Evolutionary conservation across 805 yeast genomes (phyloP).

Genomic region (Hanseniaspora guilliermondii): DNA sequence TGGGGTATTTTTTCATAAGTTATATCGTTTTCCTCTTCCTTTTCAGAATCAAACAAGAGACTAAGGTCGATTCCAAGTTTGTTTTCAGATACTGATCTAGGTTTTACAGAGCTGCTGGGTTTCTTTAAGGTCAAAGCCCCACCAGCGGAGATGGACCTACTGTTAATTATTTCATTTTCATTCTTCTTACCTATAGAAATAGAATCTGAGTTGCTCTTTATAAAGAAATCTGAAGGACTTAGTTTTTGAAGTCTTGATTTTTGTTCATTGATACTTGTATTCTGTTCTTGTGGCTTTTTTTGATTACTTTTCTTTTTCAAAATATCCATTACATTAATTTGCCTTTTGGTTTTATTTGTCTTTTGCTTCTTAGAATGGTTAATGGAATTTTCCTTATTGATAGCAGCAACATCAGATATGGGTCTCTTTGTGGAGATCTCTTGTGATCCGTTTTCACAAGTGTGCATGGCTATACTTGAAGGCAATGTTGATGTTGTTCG

Average conservation of each 20-base stretch:
- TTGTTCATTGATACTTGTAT: neutral
- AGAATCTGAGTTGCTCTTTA: neutral
- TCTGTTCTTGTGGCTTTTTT: neutral
- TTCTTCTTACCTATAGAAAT: neutral
- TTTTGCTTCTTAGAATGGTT: neutral
- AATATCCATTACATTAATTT: slow-evolving; percentile 4
- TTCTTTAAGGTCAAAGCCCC: neutral
- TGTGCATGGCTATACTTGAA: neutral
- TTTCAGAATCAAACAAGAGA: neutral
- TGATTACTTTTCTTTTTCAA: neutral
- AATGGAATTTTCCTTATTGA: neutral
- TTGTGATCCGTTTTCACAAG: slow-evolving; percentile 6
- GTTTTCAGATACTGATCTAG: slow-evolving; percentile 2
- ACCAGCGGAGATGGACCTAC: neutral
- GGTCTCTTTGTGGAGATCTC: neutral
- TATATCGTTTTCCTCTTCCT: neutral
- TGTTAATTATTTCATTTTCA: neutral
- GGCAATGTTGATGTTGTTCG: neutral
- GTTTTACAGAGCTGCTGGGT: neutral
- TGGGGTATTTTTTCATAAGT: neutral
- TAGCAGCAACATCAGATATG: neutral
- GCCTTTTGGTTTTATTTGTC: neutral
- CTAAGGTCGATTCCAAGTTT: neutral
- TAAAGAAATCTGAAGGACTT: neutral
- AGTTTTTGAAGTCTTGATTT: neutral